A percentile compares a stretch with the other conserved stretches of the same genome.
Evolutionary conservation across 2,329 filamentous ascomycete species (phyloP).

Genomic region (Paraphaeosphaeria minitans): DNA sequence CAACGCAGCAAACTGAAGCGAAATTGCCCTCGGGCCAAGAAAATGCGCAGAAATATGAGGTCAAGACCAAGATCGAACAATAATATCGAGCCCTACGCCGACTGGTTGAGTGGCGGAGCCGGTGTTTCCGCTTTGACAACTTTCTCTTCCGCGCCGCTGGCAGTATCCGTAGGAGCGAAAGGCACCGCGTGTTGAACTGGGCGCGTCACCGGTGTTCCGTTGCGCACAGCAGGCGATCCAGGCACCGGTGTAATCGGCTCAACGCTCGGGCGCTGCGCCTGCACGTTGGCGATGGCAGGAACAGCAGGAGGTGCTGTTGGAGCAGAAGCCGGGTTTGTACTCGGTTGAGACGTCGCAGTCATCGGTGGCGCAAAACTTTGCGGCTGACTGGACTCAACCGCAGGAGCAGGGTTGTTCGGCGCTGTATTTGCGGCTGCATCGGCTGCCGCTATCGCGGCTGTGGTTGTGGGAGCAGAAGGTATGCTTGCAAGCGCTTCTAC

Average conservation of each 20-base stretch:
- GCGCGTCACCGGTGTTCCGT: constrained; percentile 28
- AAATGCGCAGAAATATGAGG: background rate
- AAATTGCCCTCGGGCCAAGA: background rate
- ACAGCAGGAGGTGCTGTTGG: constrained; percentile 14
- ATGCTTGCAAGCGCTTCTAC: constrained; percentile 17
- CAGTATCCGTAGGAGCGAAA: constrained; percentile 12
- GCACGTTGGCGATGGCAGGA: constrained; percentile 15
- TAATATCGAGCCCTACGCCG: background rate
- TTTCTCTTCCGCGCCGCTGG: constrained; percentile 16
- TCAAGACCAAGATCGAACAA: background rate
- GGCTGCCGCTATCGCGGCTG: constrained; percentile 42
- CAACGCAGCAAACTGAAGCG: background rate
- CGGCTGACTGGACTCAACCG: constrained; percentile 21
- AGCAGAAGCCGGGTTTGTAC: constrained; percentile 11
- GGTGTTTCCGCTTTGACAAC: constrained; percentile 12
- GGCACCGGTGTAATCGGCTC: constrained; percentile 45
- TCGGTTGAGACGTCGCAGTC: constrained; percentile 21
- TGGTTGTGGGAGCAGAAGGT: constrained; percentile 20
- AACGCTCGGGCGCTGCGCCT: constrained; percentile 39
- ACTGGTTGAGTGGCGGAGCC: background rate
- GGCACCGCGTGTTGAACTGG: constrained; percentile 23
- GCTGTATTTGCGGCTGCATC: constrained; percentile 33
- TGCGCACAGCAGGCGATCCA: constrained; percentile 39
- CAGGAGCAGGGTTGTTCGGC: constrained; percentile 8
- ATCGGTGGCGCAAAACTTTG: constrained; percentile 38